Evolutionary conservation across 2,329 filamentous ascomycete species (phyloP).

Genomic region (Trichophyton schoenleinii): DNA sequence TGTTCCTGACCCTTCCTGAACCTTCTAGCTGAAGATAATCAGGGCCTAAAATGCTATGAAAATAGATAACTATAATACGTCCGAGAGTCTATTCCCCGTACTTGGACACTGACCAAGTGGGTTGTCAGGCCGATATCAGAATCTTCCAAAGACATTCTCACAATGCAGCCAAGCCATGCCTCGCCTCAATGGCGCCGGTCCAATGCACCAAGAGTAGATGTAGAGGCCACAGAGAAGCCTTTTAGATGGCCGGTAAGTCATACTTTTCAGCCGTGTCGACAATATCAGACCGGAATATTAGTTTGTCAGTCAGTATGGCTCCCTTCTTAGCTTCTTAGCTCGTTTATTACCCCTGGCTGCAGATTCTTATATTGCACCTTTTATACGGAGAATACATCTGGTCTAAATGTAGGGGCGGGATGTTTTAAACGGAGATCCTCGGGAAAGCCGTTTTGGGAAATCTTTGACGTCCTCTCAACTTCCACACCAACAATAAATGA

Average conservation of each 20-base stretch:
- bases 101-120: not conserved
- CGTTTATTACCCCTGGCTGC: not conserved
- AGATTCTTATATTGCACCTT: not conserved
- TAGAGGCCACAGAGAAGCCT: not conserved
- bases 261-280: not conserved
- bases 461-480: not conserved
- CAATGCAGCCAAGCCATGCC: not conserved
- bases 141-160: not conserved
- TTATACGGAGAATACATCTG: not conserved
- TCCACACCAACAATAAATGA: too few species aligned
- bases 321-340: not conserved
- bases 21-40: slow-evolving; percentile 1
- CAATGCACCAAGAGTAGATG: not conserved
- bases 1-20: not conserved
- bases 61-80: not conserved
- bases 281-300: not conserved
- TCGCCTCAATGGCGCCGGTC: not conserved
- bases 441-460: not conserved
- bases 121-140: not conserved
- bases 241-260: not conserved
- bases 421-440: not conserved
- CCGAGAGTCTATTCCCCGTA: not conserved
- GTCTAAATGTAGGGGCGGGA: not conserved
- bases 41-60: not conserved
- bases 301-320: not conserved